Evolutionary conservation across 2,329 filamentous ascomycete species (phyloP).

Genomic region (Basipetospora chlamydospora): DNA sequence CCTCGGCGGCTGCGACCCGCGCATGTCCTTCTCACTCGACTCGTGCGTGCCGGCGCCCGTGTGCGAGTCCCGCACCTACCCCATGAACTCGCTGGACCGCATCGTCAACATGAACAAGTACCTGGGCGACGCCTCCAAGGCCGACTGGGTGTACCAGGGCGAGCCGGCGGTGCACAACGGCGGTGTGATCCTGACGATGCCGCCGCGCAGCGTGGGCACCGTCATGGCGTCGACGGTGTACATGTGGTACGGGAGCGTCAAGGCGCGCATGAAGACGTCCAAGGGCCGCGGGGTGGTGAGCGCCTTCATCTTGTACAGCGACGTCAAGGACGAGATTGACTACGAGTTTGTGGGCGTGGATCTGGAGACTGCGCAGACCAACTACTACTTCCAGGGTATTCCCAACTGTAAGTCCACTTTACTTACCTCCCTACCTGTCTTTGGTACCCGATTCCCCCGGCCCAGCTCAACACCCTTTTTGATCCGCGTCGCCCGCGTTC

Average conservation of each 20-base stretch:
- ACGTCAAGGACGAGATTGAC: conserved; percentile 97
- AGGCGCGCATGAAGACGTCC: conserved; percentile 70
- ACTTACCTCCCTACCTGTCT: neutral
- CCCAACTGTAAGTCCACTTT: conserved; percentile 57
- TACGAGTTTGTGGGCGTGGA: conserved; percentile 87
- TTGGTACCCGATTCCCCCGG: too few species aligned
- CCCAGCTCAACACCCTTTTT: too few species aligned
- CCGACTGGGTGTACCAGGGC: conserved; percentile 84
- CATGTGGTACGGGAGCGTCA: conserved; percentile 94
- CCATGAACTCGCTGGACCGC: conserved; percentile 56
- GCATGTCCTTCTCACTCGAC: conserved; percentile 67
- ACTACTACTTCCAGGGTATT: conserved; percentile 94
- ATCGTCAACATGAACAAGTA: conserved; percentile 65
- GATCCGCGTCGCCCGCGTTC: too few species aligned
- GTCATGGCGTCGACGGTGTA: conserved; percentile 72
- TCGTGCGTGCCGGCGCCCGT: conserved; percentile 75
- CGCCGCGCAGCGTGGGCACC: conserved; percentile 69
- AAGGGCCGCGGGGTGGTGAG: conserved; percentile 85
- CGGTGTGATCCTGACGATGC: conserved; percentile 77
- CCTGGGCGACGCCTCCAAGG: conserved; percentile 63
- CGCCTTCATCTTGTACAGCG: conserved; percentile 87
- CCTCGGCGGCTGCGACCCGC: conserved; percentile 85
- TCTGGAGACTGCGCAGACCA: conserved; percentile 67
- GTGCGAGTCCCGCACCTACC: conserved; percentile 62
- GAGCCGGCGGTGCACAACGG: conserved; percentile 53